A percentile compares a stretch with the other conserved stretches of the same genome.
Conservation (phyloP, 345 rosid species). For the Dipteronia dyeriana region DNA sequence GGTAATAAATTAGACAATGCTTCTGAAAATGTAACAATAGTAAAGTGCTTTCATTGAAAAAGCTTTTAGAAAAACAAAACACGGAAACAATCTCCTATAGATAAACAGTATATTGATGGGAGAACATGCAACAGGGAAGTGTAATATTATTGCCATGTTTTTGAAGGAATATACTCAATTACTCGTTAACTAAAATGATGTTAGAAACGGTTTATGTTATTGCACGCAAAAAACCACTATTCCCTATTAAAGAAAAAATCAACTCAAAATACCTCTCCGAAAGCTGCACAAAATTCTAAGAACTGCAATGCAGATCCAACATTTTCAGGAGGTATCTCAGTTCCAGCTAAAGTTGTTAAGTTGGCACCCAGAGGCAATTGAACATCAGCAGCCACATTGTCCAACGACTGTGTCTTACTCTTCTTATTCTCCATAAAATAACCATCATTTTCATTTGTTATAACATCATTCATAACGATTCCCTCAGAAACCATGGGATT, state of each 20-base stretch:
- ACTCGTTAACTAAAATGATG: neutral
- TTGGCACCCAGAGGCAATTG: slow-evolving; percentile 51
- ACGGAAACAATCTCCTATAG: neutral
- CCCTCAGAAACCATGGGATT: slow-evolving; percentile 18
- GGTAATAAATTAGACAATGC: slow-evolving; percentile 1
- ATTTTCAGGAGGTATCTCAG: slow-evolving; percentile 57
- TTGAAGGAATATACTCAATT: neutral
- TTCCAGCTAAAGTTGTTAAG: slow-evolving; percentile 54
- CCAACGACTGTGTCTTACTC: neutral
- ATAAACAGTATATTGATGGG: neutral
- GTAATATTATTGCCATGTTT: neutral
- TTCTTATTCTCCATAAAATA: neutral
- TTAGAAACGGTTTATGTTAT: neutral
- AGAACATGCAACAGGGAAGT: neutral
- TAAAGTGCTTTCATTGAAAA: neutral
- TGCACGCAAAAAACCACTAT: neutral
- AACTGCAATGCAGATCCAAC: slow-evolving; percentile 77
- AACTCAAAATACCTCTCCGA: slow-evolving; percentile 56
- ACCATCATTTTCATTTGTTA: slow-evolving; percentile 7
- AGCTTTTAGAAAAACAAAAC: neutral
- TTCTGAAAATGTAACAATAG: neutral
- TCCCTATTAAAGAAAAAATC: neutral
- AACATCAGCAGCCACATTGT: slow-evolving; percentile 28
- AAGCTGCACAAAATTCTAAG: slow-evolving; percentile 77
- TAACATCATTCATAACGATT: slow-evolving; percentile 14